phyloP scores from a whole-genome alignment of 106 monocot species.

The Dioscorea zingiberensis region DNA sequence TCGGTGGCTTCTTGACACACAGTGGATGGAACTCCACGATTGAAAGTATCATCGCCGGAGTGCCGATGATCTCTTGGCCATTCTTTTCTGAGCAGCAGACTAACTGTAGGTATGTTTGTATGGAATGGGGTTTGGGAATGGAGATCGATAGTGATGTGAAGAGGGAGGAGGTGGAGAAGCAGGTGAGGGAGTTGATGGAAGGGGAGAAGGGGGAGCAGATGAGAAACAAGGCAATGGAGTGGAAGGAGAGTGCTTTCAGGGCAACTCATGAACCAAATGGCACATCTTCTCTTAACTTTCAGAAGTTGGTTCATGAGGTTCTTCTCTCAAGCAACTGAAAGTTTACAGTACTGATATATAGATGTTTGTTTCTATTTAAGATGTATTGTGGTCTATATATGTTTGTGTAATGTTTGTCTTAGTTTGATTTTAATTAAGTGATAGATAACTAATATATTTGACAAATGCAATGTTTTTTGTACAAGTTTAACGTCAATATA shows the following conservation, averaged over 20 bases:
- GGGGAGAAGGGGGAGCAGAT: neutral
- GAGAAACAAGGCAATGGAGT: constrained; percentile 1
- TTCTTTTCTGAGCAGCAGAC: constrained; percentile 16
- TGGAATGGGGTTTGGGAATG: constrained; percentile 7
- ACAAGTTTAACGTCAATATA: too few relatives aligned
- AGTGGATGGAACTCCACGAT: constrained; percentile 22
- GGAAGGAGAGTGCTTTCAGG: neutral
- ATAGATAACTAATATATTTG: too few relatives aligned
- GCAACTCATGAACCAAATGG: neutral
- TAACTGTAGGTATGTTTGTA: constrained; percentile 3
- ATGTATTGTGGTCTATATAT: too few relatives aligned
- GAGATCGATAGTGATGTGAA: constrained; percentile 9
- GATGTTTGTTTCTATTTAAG: too few relatives aligned
- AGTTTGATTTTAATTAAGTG: too few relatives aligned
- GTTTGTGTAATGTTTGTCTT: too few relatives aligned
- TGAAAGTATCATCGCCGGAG: constrained; percentile 13
- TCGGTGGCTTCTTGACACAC: constrained; percentile 26
- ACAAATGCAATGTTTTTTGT: too few relatives aligned
- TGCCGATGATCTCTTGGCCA: constrained; percentile 27
- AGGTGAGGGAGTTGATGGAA: constrained; percentile 5
- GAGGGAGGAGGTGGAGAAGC: constrained; percentile 1
- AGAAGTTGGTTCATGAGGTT: neutral
- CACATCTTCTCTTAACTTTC: neutral
- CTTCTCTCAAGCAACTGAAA: neutral
- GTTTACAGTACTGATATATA: neutral